Base-by-base conservation (phyloP, 2,329 filamentous ascomycete species). In the Hymenoscyphus occultus region DNA sequence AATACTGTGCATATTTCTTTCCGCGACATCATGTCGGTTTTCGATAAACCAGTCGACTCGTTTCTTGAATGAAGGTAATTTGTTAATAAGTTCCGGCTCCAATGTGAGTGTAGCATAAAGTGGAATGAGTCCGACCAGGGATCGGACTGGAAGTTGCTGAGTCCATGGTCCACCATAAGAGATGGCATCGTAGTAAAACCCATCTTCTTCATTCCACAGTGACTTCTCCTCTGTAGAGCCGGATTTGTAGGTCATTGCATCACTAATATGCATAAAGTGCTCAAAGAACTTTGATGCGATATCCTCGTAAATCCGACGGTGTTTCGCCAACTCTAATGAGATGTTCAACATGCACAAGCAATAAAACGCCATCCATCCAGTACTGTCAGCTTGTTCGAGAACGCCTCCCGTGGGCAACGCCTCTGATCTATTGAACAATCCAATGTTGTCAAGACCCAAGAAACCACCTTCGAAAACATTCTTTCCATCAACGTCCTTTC, bases 311-410 rank as follows among this genome's bases (percentile, higher is more conserved):
- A 90, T 97, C 51, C 93, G 89, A 57, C 95, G 89, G 77, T 97
- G 92, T 80, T 98, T 98, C 65, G 94, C 93, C 71, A 98, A 84
- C 79, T 98, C 95, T 13, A 98, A 84, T 14, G 93, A 89, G 74
- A 98, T 98, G 79, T 98, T 98, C 74, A 98, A 84, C 94, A 98
- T 98, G 80, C 88, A 93, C 68, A 98, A 80, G 74, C 90, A 97
- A 81, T 96, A 98, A 78, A 98, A 98, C 10, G 92, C 94, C 94
- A 98, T 98, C 94, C 94, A 98, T 39, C 94, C 94, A 10, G 94
- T 98, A 76, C 93, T 97, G 82, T 98, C 94, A 19, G 95, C 95
- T 80, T 98, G 94, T 78, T 98, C 94, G 9, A 98, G 85, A 2
- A 93, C 89, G 78, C 95, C 94, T 39, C 94, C 94, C 0, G 95